phyloP scores from a whole-genome alignment of 805 yeast genomes.

The Candida maesae region DNA sequence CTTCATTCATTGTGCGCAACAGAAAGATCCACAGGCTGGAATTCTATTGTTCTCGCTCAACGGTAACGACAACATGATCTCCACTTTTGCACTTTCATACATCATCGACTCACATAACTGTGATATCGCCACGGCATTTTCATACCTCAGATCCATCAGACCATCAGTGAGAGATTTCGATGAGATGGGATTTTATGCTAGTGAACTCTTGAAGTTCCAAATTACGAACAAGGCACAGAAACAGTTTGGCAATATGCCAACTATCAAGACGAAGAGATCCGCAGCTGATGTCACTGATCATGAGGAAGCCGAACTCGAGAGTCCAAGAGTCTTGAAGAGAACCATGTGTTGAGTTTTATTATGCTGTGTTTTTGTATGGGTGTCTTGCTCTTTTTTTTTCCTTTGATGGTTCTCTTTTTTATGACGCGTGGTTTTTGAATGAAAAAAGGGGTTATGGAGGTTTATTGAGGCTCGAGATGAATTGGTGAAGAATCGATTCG shows the following conservation, averaged over 20 bases:
- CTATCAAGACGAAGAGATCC: conserved; percentile 23
- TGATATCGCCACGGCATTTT: conserved; percentile 21
- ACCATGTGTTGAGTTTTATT: conserved; percentile 1
- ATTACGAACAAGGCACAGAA: conserved; percentile 20
- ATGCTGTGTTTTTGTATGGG: neutral
- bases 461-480: too few relatives aligned
- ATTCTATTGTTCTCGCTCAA: conserved; percentile 26
- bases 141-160: conserved; percentile 26
- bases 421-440: too few relatives aligned
- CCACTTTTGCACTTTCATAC: conserved; percentile 22
- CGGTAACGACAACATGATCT: conserved; percentile 27
- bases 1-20: conserved; percentile 19
- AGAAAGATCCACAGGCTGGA: conserved; percentile 25
- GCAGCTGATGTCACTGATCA: conserved; percentile 23
- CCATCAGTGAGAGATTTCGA: conserved; percentile 25
- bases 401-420: neutral
- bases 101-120: conserved; percentile 25
- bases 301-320: conserved; percentile 22
- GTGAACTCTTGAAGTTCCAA: conserved; percentile 23
- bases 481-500: too few relatives aligned
- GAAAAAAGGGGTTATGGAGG: too few relatives aligned
- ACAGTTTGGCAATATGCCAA: conserved; percentile 12
- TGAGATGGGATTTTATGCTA: conserved; percentile 21
- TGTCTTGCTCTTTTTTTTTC: neutral
- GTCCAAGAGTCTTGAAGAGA: conserved; percentile 26